Conservation (phyloP, 2,329 filamentous ascomycete genomes). For the Penicillium vulpinum region DNA sequence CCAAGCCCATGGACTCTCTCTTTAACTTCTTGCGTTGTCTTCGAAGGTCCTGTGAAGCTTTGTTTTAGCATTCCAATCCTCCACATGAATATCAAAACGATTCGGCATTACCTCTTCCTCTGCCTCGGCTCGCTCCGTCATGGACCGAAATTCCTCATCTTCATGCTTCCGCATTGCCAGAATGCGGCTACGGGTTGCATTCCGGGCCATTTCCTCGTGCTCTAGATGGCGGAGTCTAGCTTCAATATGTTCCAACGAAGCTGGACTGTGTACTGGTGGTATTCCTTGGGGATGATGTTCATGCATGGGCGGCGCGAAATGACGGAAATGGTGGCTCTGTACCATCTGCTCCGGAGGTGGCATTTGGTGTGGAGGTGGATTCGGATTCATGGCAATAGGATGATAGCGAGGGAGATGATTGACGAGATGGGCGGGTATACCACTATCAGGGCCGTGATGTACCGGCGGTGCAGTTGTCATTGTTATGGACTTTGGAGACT, state of each 20-base stretch:
- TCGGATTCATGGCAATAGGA: constrained; percentile 44
- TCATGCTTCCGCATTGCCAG: constrained; percentile 42
- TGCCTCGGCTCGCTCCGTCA: constrained; percentile 41
- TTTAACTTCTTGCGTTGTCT: constrained; percentile 42
- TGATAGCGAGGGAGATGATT: constrained; percentile 41
- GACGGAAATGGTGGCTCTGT: constrained; percentile 36
- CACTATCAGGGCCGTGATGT: constrained; percentile 36
- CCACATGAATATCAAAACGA: neutral
- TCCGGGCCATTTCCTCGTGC: constrained; percentile 42
- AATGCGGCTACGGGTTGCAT: constrained; percentile 39
- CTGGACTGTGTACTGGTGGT: constrained; percentile 24
- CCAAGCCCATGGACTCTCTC: constrained; percentile 43
- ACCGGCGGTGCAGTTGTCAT: constrained; percentile 43
- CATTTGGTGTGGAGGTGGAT: constrained; percentile 34
- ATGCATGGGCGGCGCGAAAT: constrained; percentile 33
- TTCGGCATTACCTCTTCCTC: constrained; percentile 42
- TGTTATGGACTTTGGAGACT: constrained; percentile 16
- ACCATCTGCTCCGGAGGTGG: constrained; percentile 36
- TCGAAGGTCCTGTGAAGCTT: constrained; percentile 36
- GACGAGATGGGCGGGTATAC: constrained; percentile 31
- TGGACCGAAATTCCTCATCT: constrained; percentile 43
- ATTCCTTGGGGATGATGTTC: constrained; percentile 29
- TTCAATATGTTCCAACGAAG: constrained; percentile 41
- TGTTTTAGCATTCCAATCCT: neutral
- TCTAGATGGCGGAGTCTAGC: constrained; percentile 41